Evolutionary conservation across 2,329 filamentous ascomycete genomes (phyloP).

Genomic region (Lachnellula subtilissima): DNA sequence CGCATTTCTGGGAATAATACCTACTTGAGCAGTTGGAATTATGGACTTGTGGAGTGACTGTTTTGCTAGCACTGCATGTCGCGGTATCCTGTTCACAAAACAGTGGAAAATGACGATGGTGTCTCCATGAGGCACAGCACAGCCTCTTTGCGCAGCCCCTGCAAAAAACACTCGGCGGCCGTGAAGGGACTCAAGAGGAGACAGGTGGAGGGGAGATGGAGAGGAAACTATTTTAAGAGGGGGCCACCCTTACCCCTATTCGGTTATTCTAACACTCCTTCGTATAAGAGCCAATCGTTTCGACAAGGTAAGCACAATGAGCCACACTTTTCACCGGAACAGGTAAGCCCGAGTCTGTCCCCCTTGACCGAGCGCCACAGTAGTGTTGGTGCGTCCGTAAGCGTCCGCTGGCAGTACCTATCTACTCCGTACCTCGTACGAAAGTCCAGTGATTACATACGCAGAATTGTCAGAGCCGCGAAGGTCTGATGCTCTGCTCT

Average conservation of each 20-base stretch:
- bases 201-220: too few relatives aligned
- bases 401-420: too few relatives aligned
- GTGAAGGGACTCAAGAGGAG: not conserved
- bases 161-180: not conserved
- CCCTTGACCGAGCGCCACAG: too few relatives aligned
- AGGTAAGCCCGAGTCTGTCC: not conserved
- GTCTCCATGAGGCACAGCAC: slow-evolving; percentile 12
- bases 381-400: not conserved
- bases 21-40: not conserved
- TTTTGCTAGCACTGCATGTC: slow-evolving; percentile 1
- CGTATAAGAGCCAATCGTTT: slow-evolving; percentile 14
- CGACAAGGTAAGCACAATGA: not conserved
- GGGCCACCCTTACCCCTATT: not conserved
- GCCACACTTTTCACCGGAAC: slow-evolving; percentile 6
- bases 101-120: slow-evolving; percentile 3
- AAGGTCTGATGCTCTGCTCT: not conserved
- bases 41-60: slow-evolving; percentile 1
- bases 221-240: slow-evolving; percentile 13
- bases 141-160: slow-evolving; percentile 17
- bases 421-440: too few relatives aligned
- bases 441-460: slow-evolving; percentile 2
- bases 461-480: slow-evolving; percentile 4
- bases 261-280: slow-evolving; percentile 1
- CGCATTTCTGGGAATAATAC: slow-evolving; percentile 7
- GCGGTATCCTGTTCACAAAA: not conserved